Percentiles rank a stretch among this genome's conserved stretches.
Evolutionary conservation across 2,329 filamentous ascomycete species (phyloP).

Genomic region (Ophiosphaerella herpotricha): DNA sequence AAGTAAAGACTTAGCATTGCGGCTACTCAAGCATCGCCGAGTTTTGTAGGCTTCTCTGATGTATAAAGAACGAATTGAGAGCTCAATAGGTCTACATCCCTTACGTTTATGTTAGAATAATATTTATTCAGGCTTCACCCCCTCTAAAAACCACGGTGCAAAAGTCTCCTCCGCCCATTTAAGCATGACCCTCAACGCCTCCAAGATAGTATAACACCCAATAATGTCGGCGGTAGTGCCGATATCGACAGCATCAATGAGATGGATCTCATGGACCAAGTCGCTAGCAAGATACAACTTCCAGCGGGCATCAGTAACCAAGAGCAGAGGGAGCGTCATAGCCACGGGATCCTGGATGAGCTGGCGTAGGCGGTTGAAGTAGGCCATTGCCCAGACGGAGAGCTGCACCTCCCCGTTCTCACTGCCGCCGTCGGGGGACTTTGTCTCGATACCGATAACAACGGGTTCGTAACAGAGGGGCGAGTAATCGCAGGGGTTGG

Average conservation of each 20-base stretch:
- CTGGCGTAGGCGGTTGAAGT: constrained; percentile 20
- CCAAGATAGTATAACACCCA: constrained; percentile 23
- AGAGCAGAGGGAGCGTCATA: constrained; percentile 19
- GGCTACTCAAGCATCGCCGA: too few species aligned
- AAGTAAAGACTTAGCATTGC: too few species aligned
- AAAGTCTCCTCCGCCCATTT: constrained; percentile 17
- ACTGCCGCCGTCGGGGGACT: constrained; percentile 13
- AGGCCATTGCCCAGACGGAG: constrained; percentile 20
- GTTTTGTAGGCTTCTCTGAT: too few species aligned
- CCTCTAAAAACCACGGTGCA: constrained; percentile 13
- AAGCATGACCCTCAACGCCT: constrained; percentile 19
- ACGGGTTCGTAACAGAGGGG: constrained; percentile 19
- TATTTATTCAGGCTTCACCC: constrained; percentile 15
- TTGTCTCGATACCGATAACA: constrained; percentile 20
- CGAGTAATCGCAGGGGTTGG: constrained; percentile 19
- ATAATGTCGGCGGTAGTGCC: constrained; percentile 24
- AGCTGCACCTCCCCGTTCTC: constrained; percentile 20
- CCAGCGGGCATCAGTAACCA: constrained; percentile 16
- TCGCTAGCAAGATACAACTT: constrained; percentile 23
- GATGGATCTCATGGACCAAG: constrained; percentile 18
- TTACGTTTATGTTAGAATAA: too few species aligned
- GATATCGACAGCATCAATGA: constrained; percentile 24
- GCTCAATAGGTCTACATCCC: too few species aligned
- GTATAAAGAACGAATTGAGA: too few species aligned
- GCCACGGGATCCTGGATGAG: constrained; percentile 17